A percentile compares a stretch with the other conserved stretches of the same genome.
phyloP scores from a whole-genome alignment of 1,284 basidiomycete genomes.

The Moesziomyces sp. region DNA sequence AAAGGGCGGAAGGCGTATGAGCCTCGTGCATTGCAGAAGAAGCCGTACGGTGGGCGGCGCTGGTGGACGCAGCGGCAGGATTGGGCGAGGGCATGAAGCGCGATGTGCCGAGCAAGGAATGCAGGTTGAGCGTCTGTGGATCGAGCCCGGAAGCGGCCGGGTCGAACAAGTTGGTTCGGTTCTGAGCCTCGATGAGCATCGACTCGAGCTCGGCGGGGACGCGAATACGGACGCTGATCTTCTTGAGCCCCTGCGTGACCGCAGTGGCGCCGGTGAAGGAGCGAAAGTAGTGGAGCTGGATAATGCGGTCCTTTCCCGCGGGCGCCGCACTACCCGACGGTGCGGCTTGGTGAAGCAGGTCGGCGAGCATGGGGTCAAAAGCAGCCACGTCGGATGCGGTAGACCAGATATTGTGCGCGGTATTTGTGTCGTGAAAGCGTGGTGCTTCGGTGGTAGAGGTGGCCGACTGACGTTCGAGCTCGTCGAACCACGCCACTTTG shows the following conservation, averaged over 20 bases:
- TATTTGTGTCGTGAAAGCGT: background rate
- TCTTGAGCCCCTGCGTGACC: conserved; percentile 12
- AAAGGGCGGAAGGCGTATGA: background rate
- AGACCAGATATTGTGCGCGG: background rate
- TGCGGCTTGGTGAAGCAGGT: conserved; percentile 1
- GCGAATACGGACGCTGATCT: conserved; percentile 10
- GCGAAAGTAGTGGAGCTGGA: conserved; percentile 14
- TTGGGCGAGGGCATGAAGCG: background rate
- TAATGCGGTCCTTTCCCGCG: conserved; percentile 5
- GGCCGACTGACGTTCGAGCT: conserved; percentile 6
- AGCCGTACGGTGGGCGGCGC: background rate
- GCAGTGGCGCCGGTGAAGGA: conserved; percentile 10
- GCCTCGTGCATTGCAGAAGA: background rate
- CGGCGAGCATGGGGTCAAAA: conserved; percentile 9
- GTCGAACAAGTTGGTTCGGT: conserved; percentile 5
- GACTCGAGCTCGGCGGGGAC: conserved; percentile 14
- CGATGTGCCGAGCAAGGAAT: conserved; percentile 9
- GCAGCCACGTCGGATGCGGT: conserved; percentile 5
- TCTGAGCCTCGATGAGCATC: conserved; percentile 13
- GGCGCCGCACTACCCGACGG: background rate
- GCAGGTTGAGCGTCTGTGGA: conserved; percentile 10
- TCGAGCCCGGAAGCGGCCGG: conserved; percentile 2
- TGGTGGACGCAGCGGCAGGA: background rate
- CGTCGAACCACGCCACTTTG: conserved; percentile 13
- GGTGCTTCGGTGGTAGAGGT: background rate